Percentiles rank a stretch among this genome's conserved stretches.
Conservation (phyloP, 1,139 yeast genomes). For the Wickerhamomyces sp. region DNA sequence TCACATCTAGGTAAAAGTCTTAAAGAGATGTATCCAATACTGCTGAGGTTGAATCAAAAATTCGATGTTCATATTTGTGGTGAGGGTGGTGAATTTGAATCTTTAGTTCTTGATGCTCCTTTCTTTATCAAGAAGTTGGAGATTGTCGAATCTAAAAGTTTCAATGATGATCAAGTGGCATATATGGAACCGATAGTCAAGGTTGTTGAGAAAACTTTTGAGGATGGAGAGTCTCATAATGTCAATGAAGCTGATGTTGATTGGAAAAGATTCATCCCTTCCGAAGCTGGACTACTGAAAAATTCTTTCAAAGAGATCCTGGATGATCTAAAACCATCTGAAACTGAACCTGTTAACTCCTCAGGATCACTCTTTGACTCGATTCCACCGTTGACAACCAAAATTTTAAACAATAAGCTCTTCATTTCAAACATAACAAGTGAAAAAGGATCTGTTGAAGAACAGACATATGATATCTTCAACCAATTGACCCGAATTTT, state of each 20-base stretch:
- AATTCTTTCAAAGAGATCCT: constrained; percentile 41
- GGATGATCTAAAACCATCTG: constrained; percentile 7
- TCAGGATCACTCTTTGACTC: neutral
- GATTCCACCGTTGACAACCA: constrained; percentile 11
- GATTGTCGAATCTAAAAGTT: constrained; percentile 35
- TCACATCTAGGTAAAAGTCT: constrained; percentile 66
- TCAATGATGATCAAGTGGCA: constrained; percentile 58
- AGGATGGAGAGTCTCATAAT: constrained; percentile 19
- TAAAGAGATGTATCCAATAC: constrained; percentile 52
- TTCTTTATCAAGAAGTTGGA: constrained; percentile 58
- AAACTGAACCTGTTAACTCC: neutral
- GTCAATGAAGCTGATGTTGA: constrained; percentile 16
- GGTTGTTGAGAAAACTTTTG: constrained; percentile 31
- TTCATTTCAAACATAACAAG: constrained; percentile 50
- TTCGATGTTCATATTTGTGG: constrained; percentile 94
- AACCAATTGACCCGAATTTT: constrained; percentile 34
- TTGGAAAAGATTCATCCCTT: constrained; percentile 28
- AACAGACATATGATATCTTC: constrained; percentile 48
- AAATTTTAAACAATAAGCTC: constrained; percentile 29
- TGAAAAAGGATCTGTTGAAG: constrained; percentile 28
- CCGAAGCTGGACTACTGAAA: constrained; percentile 31
- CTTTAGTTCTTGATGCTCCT: constrained; percentile 86
- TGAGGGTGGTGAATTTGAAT: constrained; percentile 97
- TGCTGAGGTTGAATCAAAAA: constrained; percentile 51
- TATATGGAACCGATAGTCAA: constrained; percentile 45